phyloP scores from a whole-genome alignment of 2,329 filamentous ascomycete species.

The Exophiala alcalophila region DNA sequence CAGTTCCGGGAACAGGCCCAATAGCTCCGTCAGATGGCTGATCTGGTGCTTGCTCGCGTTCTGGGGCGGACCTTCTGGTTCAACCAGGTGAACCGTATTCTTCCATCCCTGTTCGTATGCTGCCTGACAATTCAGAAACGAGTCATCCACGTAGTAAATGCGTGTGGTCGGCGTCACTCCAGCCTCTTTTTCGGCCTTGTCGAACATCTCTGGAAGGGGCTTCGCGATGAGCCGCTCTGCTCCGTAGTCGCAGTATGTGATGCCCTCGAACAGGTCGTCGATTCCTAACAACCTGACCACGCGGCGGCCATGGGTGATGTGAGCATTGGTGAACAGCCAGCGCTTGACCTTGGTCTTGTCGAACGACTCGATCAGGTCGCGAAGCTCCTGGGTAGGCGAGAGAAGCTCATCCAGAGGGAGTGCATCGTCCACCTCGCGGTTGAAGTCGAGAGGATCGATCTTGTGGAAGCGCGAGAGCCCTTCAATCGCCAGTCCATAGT shows the following conservation, averaged over 20 bases:
- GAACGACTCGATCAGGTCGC: slow-evolving; percentile 74
- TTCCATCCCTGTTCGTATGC: slow-evolving; percentile 77
- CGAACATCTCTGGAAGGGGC: slow-evolving; percentile 76
- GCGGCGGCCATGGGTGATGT: slow-evolving; percentile 78
- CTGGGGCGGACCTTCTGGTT: slow-evolving; percentile 64
- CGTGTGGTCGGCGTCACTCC: slow-evolving; percentile 64
- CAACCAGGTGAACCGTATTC: slow-evolving; percentile 77
- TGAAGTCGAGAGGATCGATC: slow-evolving; percentile 93
- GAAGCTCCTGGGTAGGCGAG: slow-evolving; percentile 70
- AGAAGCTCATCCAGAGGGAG: slow-evolving; percentile 83
- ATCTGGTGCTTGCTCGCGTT: slow-evolving; percentile 74
- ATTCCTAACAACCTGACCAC: slow-evolving; percentile 78
- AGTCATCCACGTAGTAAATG: slow-evolving; percentile 96
- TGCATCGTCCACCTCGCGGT: slow-evolving; percentile 89
- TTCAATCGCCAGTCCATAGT: slow-evolving; percentile 96
- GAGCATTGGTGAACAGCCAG: slow-evolving; percentile 97
- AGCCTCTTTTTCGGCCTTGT: slow-evolving; percentile 84
- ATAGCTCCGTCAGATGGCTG: slow-evolving; percentile 69
- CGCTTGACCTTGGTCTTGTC: slow-evolving; percentile 78
- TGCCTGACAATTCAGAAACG: slow-evolving; percentile 72
- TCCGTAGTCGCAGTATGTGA: slow-evolving; percentile 91
- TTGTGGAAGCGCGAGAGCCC: slow-evolving; percentile 90
- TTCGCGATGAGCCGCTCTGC: slow-evolving; percentile 77
- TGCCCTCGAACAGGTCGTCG: slow-evolving; percentile 87
- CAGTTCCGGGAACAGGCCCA: slow-evolving; percentile 73